Percentiles rank a stretch among this genome's conserved stretches.
Conservation (phyloP, 83 land plant species). For the Picea mariana region DNA sequence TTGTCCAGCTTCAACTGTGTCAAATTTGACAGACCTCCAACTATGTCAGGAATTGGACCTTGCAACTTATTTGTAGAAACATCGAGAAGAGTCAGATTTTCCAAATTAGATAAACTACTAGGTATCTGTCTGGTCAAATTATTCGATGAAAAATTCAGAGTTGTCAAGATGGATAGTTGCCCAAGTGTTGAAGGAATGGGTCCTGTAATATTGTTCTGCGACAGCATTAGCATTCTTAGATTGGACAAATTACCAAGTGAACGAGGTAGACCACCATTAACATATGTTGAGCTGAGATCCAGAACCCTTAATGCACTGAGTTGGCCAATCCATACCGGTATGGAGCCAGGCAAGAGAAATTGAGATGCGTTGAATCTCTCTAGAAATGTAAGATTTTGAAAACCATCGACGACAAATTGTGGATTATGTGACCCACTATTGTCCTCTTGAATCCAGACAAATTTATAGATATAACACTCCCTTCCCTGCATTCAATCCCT, state of each 20-base stretch:
- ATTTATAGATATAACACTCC: constrained; percentile 55
- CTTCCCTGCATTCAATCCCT: constrained; percentile 54
- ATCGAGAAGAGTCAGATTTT: constrained; percentile 29
- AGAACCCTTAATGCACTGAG: constrained; percentile 37
- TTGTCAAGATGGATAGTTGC: constrained; percentile 27
- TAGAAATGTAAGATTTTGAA: constrained; percentile 57
- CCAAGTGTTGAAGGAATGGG: constrained; percentile 45
- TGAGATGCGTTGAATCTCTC: constrained; percentile 64
- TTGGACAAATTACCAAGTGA: constrained; percentile 36
- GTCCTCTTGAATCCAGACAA: constrained; percentile 73
- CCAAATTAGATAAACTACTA: constrained; percentile 11
- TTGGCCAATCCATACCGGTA: constrained; percentile 81
- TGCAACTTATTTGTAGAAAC: constrained; percentile 49
- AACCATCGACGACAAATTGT: constrained; percentile 65
- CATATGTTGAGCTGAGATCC: constrained; percentile 40
- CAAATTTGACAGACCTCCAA: constrained; percentile 39
- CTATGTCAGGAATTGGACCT: constrained; percentile 43
- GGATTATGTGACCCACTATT: constrained; percentile 51
- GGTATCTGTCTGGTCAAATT: constrained; percentile 51
- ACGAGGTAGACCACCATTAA: constrained; percentile 63
- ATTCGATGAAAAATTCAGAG: constrained; percentile 50
- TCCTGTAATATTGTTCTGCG: constrained; percentile 59
- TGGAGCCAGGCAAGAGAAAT: constrained; percentile 68
- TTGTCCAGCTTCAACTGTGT: constrained; percentile 27
- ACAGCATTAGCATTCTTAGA: constrained; percentile 56